These are phyloP conservation scores for Apiospora arundinis DNA, from an alignment of 2,329 filamentous ascomycete species.

Conservation along the genomic window DNA sequence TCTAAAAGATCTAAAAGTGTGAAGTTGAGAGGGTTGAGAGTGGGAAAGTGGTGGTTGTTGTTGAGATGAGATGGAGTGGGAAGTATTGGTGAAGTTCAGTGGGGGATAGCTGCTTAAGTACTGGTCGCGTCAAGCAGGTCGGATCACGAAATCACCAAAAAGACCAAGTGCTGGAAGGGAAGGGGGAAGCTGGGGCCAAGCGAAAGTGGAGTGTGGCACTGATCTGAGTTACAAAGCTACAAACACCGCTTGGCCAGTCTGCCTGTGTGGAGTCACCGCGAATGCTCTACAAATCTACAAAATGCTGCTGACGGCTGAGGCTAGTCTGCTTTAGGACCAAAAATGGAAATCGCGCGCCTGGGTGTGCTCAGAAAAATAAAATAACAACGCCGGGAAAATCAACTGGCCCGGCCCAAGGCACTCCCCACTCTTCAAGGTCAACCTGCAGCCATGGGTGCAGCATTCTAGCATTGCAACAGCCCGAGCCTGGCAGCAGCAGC, in stretches of 20 bases:
- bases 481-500: too few relatives aligned
- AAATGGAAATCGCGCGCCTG: constrained; percentile 1
- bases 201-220: background rate
- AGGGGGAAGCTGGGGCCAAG: constrained; percentile 13
- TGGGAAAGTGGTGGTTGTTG: constrained; percentile 45
- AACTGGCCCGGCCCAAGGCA: background rate
- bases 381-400: constrained; percentile 4
- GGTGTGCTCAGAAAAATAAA: constrained; percentile 7
- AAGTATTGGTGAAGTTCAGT: constrained; percentile 30
- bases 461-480: background rate
- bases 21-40: constrained; percentile 31
- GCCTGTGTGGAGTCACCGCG: background rate
- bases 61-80: constrained; percentile 40
- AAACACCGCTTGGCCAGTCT: background rate
- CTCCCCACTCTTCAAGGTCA: constrained; percentile 11
- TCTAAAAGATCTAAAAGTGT: constrained; percentile 30
- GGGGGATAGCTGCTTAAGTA: constrained; percentile 44
- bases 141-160: constrained; percentile 36
- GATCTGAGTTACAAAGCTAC: constrained; percentile 12
- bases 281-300: too few relatives aligned
- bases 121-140: constrained; percentile 38
- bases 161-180: constrained; percentile 6
- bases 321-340: background rate
- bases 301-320: background rate
- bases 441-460: background rate